A percentile compares a stretch with the other conserved stretches of the same genome.
Evolutionary conservation across 768 basidiomycete species (phyloP).

Genomic region (Pleurotus cornucopiae): DNA sequence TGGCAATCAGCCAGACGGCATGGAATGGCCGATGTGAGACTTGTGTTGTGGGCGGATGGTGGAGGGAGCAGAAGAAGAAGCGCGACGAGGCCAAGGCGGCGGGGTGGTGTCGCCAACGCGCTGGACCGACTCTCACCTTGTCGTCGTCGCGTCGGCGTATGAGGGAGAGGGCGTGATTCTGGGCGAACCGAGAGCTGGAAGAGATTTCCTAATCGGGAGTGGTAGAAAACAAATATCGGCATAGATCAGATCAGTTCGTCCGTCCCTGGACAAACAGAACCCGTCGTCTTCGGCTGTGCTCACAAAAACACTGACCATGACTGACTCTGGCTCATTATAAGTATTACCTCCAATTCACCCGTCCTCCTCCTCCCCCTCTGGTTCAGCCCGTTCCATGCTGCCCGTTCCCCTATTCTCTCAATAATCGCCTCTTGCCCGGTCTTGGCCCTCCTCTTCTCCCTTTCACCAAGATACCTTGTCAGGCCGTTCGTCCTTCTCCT

Average conservation of each 20-base stretch:
- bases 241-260: conserved; percentile 8
- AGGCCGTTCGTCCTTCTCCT: conserved; percentile 4
- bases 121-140: too few relatives aligned
- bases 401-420: conserved; percentile 18
- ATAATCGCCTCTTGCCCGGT: conserved; percentile 9
- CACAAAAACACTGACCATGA: conserved; percentile 4
- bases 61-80: neutral
- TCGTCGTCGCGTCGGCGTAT: conserved; percentile 1
- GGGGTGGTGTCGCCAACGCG: too few relatives aligned
- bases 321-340: conserved; percentile 7
- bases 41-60: neutral
- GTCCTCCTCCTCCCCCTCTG: conserved; percentile 17
- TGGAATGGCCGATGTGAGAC: conserved; percentile 20
- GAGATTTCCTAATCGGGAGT: conserved; percentile 5
- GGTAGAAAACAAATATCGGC: conserved; percentile 2
- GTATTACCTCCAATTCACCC: conserved; percentile 14
- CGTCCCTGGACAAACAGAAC: conserved; percentile 10
- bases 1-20: conserved; percentile 14
- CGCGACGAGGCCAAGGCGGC: neutral
- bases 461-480: conserved; percentile 11
- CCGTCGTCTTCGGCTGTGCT: conserved; percentile 11
- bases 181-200: neutral
- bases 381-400: conserved; percentile 20
- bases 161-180: neutral
- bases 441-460: conserved; percentile 18